Percentiles rank a stretch among this genome's conserved stretches.
Conservation (phyloP, 2,329 filamentous ascomycete species). For the Fusarium luffae region DNA sequence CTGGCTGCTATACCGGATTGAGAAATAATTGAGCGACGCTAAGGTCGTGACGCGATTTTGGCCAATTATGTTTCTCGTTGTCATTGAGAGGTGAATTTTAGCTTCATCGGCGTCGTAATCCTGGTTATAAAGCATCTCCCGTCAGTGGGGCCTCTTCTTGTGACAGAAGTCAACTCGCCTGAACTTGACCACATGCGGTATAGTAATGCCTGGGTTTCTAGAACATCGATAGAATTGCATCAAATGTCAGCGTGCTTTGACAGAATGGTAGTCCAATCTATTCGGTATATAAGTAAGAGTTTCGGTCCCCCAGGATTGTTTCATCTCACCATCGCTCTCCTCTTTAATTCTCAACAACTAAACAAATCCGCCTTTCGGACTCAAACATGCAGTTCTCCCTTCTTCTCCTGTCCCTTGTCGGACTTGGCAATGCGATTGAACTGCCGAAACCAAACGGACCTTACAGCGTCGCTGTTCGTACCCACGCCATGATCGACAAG, state of each 20-base stretch:
- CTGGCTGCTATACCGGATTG: conserved; percentile 21
- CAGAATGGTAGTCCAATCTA: not conserved
- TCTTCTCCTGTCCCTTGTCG: conserved; percentile 27
- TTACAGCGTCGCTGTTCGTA: conserved; percentile 45
- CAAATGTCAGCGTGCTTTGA: not conserved
- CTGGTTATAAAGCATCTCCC: too few species aligned
- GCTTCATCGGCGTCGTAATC: not conserved
- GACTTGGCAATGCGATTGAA: conserved; percentile 38
- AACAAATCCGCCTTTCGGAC: accelerated
- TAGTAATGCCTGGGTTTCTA: not conserved
- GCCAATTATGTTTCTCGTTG: conserved; percentile 5
- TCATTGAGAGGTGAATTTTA: not conserved
- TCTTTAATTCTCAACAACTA: not conserved
- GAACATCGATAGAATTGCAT: not conserved
- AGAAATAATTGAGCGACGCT: conserved; percentile 42
- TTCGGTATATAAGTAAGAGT: conserved; percentile 4
- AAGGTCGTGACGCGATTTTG: not conserved
- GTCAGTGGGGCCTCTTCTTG: not conserved
- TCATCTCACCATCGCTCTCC: not conserved
- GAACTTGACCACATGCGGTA: conserved; percentile 13
- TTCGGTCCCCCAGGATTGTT: not conserved
- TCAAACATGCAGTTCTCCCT: conserved; percentile 33
- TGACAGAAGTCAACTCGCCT: conserved; percentile 10
- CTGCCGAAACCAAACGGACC: conserved; percentile 47
- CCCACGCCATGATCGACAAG: conserved; percentile 46